These are phyloP conservation scores for Boletus reticuloceps DNA, from an alignment of 768 basidiomycete species.

Conservation along the genomic window DNA sequence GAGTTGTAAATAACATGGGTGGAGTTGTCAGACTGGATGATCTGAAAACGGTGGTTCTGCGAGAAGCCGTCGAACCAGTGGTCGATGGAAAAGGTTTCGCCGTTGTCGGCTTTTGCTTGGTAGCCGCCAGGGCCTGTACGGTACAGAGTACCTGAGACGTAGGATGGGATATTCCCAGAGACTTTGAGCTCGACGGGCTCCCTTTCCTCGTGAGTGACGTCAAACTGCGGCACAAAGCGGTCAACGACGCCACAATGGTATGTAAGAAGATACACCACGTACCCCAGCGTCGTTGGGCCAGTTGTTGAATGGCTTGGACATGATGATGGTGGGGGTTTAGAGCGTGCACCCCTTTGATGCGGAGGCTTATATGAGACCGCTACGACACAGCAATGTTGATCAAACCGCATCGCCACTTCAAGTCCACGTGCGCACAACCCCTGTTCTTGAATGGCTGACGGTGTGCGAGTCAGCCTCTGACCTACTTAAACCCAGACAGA, in stretches of 20 bases:
- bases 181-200: conserved; percentile 27
- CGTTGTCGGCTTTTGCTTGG: conserved; percentile 24
- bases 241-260: not conserved
- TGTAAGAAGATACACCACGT: not conserved
- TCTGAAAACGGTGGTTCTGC: conserved; percentile 40
- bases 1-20: conserved; percentile 35
- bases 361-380: not conserved
- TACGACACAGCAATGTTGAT: too few species aligned
- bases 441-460: too few species aligned
- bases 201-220: conserved; percentile 27
- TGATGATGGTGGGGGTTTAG: not conserved
- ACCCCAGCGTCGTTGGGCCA: conserved; percentile 33
- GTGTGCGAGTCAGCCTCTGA: conserved; percentile 21
- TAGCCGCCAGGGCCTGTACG: conserved; percentile 38
- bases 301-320: conserved; percentile 27
- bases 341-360: not conserved
- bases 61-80: conserved; percentile 45
- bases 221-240: conserved; percentile 17
- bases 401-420: too few species aligned
- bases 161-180: conserved; percentile 32
- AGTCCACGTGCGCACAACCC: too few species aligned
- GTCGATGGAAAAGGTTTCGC: conserved; percentile 24
- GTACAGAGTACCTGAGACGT: conserved; percentile 37
- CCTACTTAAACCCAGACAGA: conserved; percentile 5
- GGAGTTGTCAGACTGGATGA: conserved; percentile 22